phyloP scores from a whole-genome alignment of 2,329 filamentous ascomycete species.

The Aaosphaeria arxii region DNA sequence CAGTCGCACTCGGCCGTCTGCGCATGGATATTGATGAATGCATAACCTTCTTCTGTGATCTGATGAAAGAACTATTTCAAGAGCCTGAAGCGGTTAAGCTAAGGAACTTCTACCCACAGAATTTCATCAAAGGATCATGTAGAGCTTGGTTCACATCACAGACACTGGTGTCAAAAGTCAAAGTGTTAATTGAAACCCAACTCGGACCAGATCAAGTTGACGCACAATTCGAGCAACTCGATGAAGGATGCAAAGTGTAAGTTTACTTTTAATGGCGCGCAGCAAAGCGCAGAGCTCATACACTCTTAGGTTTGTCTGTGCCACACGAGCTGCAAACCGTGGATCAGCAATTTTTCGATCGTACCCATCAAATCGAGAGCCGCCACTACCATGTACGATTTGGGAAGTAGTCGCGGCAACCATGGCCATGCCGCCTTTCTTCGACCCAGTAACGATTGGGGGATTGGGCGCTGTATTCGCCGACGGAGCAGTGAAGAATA shows the following conservation, averaged over 20 bases:
- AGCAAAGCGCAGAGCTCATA: constrained; percentile 1
- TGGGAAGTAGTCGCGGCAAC: constrained; percentile 20
- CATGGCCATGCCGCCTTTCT: constrained; percentile 27
- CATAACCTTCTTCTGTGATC: constrained; percentile 5
- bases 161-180: constrained; percentile 1
- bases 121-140: neutral
- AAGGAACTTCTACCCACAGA: neutral
- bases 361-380: constrained; percentile 29
- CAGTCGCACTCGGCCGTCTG: constrained; percentile 9
- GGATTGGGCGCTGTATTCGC: constrained; percentile 25
- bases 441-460: constrained; percentile 37
- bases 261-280: neutral
- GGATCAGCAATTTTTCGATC: constrained; percentile 30
- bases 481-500: constrained; percentile 38
- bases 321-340: constrained; percentile 37
- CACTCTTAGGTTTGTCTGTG: constrained; percentile 36
- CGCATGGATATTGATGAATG: constrained; percentile 9
- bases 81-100: neutral
- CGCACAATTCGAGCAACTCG: constrained; percentile 1
- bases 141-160: constrained; percentile 4
- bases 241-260: constrained; percentile 4
- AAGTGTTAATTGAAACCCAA: neutral
- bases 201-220: constrained; percentile 1
- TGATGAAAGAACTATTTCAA: neutral
- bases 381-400: constrained; percentile 6